phyloP scores from a whole-genome alignment of 345 rosid genomes.

The Pelargonium nanum region DNA sequence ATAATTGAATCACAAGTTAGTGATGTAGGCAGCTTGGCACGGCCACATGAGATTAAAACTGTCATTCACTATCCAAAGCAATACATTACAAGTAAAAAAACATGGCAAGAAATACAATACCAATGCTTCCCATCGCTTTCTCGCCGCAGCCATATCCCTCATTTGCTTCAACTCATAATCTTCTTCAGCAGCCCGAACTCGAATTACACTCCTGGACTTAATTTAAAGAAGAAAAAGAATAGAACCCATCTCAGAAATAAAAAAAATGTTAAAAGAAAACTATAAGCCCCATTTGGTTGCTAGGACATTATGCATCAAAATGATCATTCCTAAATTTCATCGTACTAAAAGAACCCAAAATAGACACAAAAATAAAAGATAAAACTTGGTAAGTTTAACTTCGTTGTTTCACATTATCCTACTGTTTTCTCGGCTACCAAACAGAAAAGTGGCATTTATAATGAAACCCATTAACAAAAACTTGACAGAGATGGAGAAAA shows the following conservation, averaged over 20 bases:
- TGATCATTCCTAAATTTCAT: background rate
- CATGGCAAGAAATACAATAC: slow-evolving; percentile 21
- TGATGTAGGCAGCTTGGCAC: background rate
- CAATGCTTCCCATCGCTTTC: slow-evolving; percentile 91
- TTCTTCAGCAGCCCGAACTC: slow-evolving; percentile 56
- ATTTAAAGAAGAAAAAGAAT: slow-evolving; percentile 9
- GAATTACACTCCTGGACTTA: slow-evolving; percentile 33
- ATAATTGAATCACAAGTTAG: background rate
- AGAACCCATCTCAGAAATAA: background rate
- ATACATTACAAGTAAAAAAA: too few relatives aligned
- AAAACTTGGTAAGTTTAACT: background rate
- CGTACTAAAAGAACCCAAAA: background rate
- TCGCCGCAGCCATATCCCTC: slow-evolving; percentile 88
- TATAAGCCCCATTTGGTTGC: too few relatives aligned
- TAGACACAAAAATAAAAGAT: background rate
- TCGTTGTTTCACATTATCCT: background rate
- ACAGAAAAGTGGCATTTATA: background rate
- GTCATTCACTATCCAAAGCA: background rate
- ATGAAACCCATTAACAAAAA: background rate
- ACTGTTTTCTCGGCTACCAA: slow-evolving; percentile 4
- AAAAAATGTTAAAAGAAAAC: too few relatives aligned
- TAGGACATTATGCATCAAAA: too few relatives aligned
- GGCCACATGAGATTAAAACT: too few relatives aligned
- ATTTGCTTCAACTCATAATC: slow-evolving; percentile 75
- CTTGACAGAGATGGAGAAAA: background rate